Evolutionary conservation across 805 yeast species (phyloP).

Genomic region (Lipomyces yamanashiensis): DNA sequence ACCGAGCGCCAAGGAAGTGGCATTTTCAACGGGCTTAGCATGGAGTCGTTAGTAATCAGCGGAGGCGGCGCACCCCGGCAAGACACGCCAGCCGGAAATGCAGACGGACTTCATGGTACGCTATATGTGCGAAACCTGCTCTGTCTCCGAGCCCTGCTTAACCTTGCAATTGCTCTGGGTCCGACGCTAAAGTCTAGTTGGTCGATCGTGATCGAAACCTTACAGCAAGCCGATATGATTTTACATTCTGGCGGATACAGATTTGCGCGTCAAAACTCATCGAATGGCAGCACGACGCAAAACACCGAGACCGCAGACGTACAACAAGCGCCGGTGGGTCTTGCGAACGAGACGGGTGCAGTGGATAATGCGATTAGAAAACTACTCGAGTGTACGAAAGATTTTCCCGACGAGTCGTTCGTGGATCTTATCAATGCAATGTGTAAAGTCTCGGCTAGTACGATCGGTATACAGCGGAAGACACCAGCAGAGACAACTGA

Average conservation of each 20-base stretch:
- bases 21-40: constrained; percentile 34
- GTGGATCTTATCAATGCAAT: constrained; percentile 54
- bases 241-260: constrained; percentile 31
- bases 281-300: background rate
- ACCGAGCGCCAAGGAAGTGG: constrained; percentile 24
- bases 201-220: constrained; percentile 62
- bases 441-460: constrained; percentile 45
- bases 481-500: background rate
- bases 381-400: constrained; percentile 63
- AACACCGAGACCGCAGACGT: background rate
- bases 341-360: constrained; percentile 34
- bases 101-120: constrained; percentile 15
- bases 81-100: background rate
- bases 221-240: constrained; percentile 45
- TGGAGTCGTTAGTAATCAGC: constrained; percentile 18
- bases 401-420: constrained; percentile 59
- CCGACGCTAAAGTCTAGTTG: constrained; percentile 69
- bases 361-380: constrained; percentile 64
- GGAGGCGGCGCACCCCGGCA: constrained; percentile 1
- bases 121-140: constrained; percentile 70
- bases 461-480: constrained; percentile 13
- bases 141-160: constrained; percentile 76
- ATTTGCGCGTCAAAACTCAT: constrained; percentile 3
- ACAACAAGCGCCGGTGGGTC: constrained; percentile 6
- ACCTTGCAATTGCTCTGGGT: constrained; percentile 82